phyloP scores from a whole-genome alignment of 192 early-diverging fungal genomes.

The Coemansia javaensis region DNA sequence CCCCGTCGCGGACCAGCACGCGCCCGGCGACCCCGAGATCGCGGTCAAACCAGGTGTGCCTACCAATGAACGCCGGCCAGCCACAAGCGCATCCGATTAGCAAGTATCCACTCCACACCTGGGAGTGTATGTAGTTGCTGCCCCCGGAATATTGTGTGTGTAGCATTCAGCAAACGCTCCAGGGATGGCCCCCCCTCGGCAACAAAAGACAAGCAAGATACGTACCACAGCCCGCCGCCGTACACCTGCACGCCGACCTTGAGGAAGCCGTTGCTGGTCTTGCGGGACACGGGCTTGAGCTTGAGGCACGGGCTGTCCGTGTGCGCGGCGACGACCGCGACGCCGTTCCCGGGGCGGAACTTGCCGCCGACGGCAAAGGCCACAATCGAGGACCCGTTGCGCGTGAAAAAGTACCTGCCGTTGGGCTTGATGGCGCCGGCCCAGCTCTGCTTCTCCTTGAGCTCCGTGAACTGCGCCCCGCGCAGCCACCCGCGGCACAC shows the following conservation, averaged over 20 bases:
- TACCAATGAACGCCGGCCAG: slow-evolving; percentile 3
- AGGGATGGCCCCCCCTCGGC: no score
- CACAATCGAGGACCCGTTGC: slow-evolving; percentile 81
- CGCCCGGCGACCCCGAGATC: slow-evolving; percentile 94
- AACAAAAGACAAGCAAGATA: not conserved
- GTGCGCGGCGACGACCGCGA: slow-evolving; percentile 91
- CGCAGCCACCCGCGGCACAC: slow-evolving; percentile 66
- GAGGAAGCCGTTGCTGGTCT: slow-evolving; percentile 76
- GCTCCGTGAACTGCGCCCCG: slow-evolving; percentile 76
- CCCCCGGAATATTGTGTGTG: no score
- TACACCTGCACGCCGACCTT: slow-evolving; percentile 90
- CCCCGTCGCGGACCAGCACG: slow-evolving; percentile 70
- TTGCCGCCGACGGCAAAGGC: slow-evolving; percentile 93
- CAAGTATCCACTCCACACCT: no score
- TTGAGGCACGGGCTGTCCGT: slow-evolving; percentile 96
- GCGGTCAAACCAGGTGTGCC: slow-evolving; percentile 99
- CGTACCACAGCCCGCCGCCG: slow-evolving; percentile 91
- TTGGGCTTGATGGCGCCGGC: slow-evolving; percentile 59
- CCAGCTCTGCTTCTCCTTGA: slow-evolving; percentile 89
- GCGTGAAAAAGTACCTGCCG: slow-evolving; percentile 96
- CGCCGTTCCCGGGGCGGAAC: slow-evolving; percentile 76
- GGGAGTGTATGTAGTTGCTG: no score
- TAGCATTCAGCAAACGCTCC: no score
- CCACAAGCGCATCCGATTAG: not conserved
- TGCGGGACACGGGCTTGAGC: slow-evolving; percentile 95